Evolutionary conservation across 306 rosid genomes (phyloP), one percentile per base, ranked within the genome.

Genomic region (Cicer arietinum): DNA sequence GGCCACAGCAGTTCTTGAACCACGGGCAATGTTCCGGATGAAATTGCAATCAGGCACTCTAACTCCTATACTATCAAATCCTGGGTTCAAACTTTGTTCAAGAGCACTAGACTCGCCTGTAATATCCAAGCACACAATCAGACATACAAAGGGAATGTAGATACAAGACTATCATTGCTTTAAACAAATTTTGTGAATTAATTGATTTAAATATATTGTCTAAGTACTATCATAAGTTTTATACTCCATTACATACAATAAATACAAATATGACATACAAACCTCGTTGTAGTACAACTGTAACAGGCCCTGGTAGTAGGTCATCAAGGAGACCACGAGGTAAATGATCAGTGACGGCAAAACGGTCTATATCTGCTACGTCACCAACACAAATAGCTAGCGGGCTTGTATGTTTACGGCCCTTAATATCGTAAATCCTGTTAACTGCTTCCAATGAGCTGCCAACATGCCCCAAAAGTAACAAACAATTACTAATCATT

Each of bases 221-320:
- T 12, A 42, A 37, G 18, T 30, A 30, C 7, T 67, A 67, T 59
- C 54, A 51, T 10, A 68, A 18, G 14, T 44, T 11, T 80, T 67
- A 64, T 43, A 42, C 71, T 59, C 63, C 14, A 9, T 59, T 22
- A 8, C 6, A 8, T 37, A 14, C 45, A 60, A 3, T 4, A 30
- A 16, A 25, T 2, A 44, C 5, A 68, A 7, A 37, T 51, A 53
- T 53, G 67, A 62, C 64, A 53, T 11, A 75, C 88, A 69, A 65
- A 93, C 98, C 98, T 88, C 97, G 86, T 42, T 58, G 86, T 16
- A 94, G 84, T 22, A 94, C 85, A 72, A 90, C 88, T 10, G 97
- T 91, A n/a, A 94, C 97, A 40, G 98, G 98, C 14, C 98, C 98
- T 0, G 98, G 98, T 54, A 94, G 89, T 66, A 94, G 92, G 80